phyloP scores from a whole-genome alignment of 805 yeast species.

The Isabelozyma gotoi region DNA sequence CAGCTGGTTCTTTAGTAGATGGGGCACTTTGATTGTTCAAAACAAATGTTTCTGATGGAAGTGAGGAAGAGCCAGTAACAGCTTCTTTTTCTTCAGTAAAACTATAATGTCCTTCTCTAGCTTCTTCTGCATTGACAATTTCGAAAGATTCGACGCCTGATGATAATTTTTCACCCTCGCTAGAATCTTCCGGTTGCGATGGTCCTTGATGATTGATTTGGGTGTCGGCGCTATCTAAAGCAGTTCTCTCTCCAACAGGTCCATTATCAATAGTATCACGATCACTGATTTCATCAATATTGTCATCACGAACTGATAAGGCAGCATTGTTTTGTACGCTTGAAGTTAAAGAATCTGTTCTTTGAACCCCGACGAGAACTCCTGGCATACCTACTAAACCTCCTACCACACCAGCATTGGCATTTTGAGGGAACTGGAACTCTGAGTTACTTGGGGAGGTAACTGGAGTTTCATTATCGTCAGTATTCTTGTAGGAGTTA shows the following conservation, averaged over 20 bases:
- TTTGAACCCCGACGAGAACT: conserved; percentile 45
- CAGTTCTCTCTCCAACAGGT: conserved; percentile 7
- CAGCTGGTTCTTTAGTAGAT: background rate
- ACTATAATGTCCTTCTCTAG: conserved; percentile 14
- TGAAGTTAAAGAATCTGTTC: conserved; percentile 83
- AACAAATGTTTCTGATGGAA: conserved; percentile 2
- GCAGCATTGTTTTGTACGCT: conserved; percentile 93
- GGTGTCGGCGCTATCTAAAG: conserved; percentile 14
- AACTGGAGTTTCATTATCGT: conserved; percentile 43
- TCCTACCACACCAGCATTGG: conserved; percentile 31
- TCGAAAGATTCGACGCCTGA: conserved; percentile 55
- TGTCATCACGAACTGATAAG: conserved; percentile 79
- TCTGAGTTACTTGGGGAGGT: conserved; percentile 51
- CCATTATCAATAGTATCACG: conserved; percentile 36
- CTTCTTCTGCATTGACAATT: conserved; percentile 53
- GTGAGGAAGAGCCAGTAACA: background rate
- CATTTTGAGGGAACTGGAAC: conserved; percentile 40
- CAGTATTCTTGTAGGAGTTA: conserved; percentile 23
- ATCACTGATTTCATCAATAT: conserved; percentile 43
- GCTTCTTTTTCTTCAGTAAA: conserved; percentile 1
- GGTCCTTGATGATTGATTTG: conserved; percentile 1
- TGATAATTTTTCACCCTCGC: conserved; percentile 40
- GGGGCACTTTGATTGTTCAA: conserved; percentile 2
- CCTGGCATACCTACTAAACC: conserved; percentile 44
- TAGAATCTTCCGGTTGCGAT: conserved; percentile 17